Evolutionary conservation across 352 stramenopile genomes (phyloP).

Genomic region (Globisporangium nunn): DNA sequence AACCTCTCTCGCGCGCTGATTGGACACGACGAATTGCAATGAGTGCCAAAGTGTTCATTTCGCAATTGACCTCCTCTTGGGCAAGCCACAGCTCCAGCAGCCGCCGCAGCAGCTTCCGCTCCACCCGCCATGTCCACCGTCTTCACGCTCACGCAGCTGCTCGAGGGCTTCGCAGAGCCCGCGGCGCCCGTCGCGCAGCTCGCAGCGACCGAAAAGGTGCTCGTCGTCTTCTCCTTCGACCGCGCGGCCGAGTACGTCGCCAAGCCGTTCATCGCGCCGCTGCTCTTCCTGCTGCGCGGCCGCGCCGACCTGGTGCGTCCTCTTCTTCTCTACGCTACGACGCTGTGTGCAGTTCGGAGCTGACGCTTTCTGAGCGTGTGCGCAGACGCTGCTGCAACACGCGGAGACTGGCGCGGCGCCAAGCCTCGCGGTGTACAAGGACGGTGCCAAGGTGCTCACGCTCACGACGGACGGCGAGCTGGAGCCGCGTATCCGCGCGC

Average conservation of each 20-base stretch:
- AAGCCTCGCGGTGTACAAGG: constrained; percentile 50
- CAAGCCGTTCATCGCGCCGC: constrained; percentile 37
- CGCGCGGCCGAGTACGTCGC: constrained; percentile 27
- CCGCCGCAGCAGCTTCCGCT: not conserved
- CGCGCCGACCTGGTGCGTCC: constrained; percentile 50
- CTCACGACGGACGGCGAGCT: constrained; percentile 38
- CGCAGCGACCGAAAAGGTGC: constrained; percentile 16
- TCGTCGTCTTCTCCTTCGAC: constrained; percentile 29
- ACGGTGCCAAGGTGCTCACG: constrained; percentile 21
- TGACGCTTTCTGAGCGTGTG: not conserved
- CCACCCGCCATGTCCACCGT: constrained; percentile 5
- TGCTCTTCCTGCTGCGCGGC: constrained; percentile 55
- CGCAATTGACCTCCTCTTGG: not conserved
- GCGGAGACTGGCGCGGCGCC: constrained; percentile 23
- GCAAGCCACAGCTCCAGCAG: not conserved
- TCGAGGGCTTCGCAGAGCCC: constrained; percentile 4
- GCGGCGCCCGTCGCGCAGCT: constrained; percentile 18
- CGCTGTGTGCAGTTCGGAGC: not conserved
- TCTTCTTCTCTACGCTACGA: not conserved
- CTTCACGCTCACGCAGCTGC: constrained; percentile 8
- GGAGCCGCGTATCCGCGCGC: constrained; percentile 36
- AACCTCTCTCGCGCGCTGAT: no score
- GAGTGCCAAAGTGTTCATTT: not conserved
- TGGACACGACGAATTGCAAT: no score
- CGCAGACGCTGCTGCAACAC: constrained; percentile 35